phyloP scores from a whole-genome alignment of 164 flowering plant genomes.

The Vitis labrusca region DNA sequence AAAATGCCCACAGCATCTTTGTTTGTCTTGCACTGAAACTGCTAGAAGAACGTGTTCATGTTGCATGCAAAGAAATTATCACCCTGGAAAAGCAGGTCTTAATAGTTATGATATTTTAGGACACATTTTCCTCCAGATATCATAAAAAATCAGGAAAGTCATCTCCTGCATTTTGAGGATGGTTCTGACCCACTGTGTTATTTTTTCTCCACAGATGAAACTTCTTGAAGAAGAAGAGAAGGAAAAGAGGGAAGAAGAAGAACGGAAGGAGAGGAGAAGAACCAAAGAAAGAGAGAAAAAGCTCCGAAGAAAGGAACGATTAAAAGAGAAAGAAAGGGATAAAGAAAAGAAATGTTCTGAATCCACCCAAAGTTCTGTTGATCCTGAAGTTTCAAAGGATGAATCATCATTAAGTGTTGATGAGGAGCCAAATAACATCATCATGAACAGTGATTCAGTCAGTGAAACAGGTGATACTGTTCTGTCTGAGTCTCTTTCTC shows the following conservation, averaged over 20 bases:
- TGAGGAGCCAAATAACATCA: conserved; percentile 36
- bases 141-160: background rate
- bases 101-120: conserved; percentile 6
- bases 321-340: conserved; percentile 76
- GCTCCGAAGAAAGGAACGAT: conserved; percentile 83
- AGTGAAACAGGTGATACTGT: conserved; percentile 47
- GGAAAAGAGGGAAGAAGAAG: conserved; percentile 96
- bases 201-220: conserved; percentile 58
- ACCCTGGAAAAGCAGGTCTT: conserved; percentile 94
- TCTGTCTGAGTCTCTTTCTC: conserved; percentile 31
- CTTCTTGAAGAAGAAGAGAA: conserved; percentile 99
- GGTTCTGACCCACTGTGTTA: conserved; percentile 7
- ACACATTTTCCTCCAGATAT: background rate
- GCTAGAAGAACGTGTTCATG: conserved; percentile 92
- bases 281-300: conserved; percentile 93
- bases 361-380: conserved; percentile 27
- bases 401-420: conserved; percentile 34
- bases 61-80: conserved; percentile 95
- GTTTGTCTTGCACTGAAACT: conserved; percentile 87
- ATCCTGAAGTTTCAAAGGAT: conserved; percentile 30
- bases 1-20: conserved; percentile 97
- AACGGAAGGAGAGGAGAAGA: conserved; percentile 82
- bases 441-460: conserved; percentile 40
- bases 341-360: conserved; percentile 37
- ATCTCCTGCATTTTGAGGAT: conserved; percentile 1